Percentiles rank a stretch among this genome's conserved stretches.
These are phyloP conservation scores for Silene uniflora DNA, from an alignment of 148 eudicot genomes.

Conservation along the genomic window DNA sequence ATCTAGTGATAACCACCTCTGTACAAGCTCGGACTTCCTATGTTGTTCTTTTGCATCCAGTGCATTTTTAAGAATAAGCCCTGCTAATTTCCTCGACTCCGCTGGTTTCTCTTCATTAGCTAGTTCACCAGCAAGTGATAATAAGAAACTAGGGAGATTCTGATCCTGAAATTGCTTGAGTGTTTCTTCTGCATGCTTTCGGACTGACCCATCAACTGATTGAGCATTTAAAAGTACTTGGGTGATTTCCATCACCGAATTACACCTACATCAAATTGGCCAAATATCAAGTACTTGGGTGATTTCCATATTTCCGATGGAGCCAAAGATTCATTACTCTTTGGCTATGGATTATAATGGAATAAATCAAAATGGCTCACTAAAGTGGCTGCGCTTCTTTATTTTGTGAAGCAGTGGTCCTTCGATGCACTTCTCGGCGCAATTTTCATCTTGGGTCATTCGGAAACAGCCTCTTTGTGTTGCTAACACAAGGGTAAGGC, in stretches of 20 bases:
- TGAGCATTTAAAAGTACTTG: constrained; percentile 89
- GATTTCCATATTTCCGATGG: no score
- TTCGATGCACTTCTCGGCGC: no score
- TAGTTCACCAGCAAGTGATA: constrained; percentile 92
- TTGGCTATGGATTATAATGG: no score
- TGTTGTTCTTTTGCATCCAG: constrained; percentile 96
- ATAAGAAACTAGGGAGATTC: constrained; percentile 66
- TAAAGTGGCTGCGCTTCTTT: no score
- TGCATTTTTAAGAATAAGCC: constrained; percentile 86
- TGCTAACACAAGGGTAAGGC: no score
- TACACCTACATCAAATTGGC: constrained; percentile 26
- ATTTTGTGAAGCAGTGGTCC: no score
- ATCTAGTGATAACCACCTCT: constrained; percentile 83
- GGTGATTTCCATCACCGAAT: constrained; percentile 82
- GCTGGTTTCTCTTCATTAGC: constrained; percentile 79
- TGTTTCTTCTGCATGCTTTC: constrained; percentile 85
- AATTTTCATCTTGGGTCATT: no score
- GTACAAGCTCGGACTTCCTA: constrained; percentile 82
- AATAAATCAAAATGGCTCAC: no score
- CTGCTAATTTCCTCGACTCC: constrained; percentile 83
- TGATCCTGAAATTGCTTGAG: constrained; percentile 85
- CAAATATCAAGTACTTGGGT: constrained; percentile 6
- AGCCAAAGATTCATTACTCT: no score
- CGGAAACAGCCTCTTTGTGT: no score
- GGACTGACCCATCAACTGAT: constrained; percentile 68